phyloP scores from a whole-genome alignment of 2,329 filamentous ascomycete genomes.

The Phoma sp. region DNA sequence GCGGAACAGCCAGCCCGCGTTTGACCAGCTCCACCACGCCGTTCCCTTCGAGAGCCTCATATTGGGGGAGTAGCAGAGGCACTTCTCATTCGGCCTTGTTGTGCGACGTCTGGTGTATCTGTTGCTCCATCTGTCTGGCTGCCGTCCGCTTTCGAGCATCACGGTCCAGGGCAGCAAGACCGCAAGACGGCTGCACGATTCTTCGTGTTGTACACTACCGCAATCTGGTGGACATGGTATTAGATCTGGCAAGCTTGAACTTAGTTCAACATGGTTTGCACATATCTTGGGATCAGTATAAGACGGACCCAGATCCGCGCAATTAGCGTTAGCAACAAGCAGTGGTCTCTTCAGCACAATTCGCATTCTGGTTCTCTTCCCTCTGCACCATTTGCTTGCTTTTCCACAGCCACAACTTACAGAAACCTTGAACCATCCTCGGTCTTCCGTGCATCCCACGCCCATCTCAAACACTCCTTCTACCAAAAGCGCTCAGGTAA shows the following conservation, averaged over 20 bases:
- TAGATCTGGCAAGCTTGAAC: conserved; percentile 31
- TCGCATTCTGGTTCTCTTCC: conserved; percentile 24
- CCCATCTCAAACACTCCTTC: conserved; percentile 33
- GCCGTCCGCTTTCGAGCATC: conserved; percentile 40
- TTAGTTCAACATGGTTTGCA: conserved; percentile 33
- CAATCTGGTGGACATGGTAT: conserved; percentile 30
- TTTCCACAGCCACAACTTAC: conserved; percentile 46
- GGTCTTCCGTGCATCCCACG: conserved; percentile 36
- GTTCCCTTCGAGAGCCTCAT: conserved; percentile 37
- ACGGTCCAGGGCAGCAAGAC: conserved; percentile 31
- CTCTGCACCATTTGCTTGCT: conserved; percentile 40
- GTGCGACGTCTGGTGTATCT: conserved; percentile 45
- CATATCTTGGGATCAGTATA: conserved; percentile 39
- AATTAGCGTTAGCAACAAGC: conserved; percentile 37
- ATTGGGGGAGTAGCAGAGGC: conserved; percentile 34
- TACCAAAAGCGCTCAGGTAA: conserved; percentile 28
- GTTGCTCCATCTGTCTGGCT: conserved; percentile 43
- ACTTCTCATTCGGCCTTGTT: conserved; percentile 34
- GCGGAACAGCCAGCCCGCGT: conserved; percentile 53
- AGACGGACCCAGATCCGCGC: conserved; percentile 44
- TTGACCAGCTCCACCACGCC: conserved; percentile 44
- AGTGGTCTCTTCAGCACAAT: conserved; percentile 27
- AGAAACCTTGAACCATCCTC: conserved; percentile 31
- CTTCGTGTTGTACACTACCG: conserved; percentile 38
- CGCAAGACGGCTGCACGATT: conserved; percentile 37